A percentile compares a stretch with the other conserved stretches of the same genome.
phyloP scores from a whole-genome alignment of 306 rosid species.

The Astragalus glycyphyllos region DNA sequence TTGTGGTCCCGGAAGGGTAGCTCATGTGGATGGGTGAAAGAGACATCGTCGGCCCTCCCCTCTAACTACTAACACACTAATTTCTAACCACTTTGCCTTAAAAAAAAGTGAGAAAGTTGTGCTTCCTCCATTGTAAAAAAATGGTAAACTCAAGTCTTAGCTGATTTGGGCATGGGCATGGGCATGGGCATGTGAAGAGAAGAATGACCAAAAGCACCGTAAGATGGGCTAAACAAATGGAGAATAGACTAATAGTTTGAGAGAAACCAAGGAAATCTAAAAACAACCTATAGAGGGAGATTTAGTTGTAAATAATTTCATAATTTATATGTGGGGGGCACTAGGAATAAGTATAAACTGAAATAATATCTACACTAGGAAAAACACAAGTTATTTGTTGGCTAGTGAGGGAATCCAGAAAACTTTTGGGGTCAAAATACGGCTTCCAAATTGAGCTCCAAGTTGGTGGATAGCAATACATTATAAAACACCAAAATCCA shows the following conservation, averaged over 20 bases:
- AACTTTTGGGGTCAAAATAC: not conserved
- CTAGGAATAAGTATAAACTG: not conserved
- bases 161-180: not conserved
- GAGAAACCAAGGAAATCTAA: not conserved
- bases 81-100: too few species aligned
- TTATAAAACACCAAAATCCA: not conserved
- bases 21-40: too few species aligned
- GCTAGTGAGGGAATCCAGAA: not conserved
- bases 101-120: not conserved
- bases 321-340: too few species aligned
- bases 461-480: not conserved
- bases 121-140: not conserved
- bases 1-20: too few species aligned
- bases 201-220: not conserved
- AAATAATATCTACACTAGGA: not conserved
- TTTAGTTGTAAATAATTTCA: not conserved
- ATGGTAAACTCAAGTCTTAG: not conserved
- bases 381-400: not conserved
- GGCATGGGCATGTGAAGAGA: too few species aligned
- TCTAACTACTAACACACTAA: too few species aligned
- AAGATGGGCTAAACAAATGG: not conserved
- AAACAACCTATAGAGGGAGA: not conserved
- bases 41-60: too few species aligned
- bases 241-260: not conserved
- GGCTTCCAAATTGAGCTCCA: slow-evolving; percentile 4